phyloP scores from a whole-genome alignment of 257 asterid species.

The Paulownia fortunei region DNA sequence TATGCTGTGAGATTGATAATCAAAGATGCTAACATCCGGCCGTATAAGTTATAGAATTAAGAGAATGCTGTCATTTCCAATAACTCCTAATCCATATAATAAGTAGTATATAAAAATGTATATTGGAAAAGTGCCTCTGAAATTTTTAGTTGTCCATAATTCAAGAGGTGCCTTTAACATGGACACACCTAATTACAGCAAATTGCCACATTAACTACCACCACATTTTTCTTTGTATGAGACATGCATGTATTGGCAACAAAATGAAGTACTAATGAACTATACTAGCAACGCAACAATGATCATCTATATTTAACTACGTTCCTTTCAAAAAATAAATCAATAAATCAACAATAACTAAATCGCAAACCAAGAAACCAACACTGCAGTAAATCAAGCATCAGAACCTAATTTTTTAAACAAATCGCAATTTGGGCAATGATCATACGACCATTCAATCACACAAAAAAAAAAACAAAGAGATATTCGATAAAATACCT shows the following conservation, averaged over 20 bases:
- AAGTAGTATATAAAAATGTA: background rate
- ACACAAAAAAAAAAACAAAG: background rate
- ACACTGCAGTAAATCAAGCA: constrained; percentile 18
- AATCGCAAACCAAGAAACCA: constrained; percentile 9
- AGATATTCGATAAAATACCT: constrained; percentile 38
- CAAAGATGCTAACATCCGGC: constrained; percentile 4
- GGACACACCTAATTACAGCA: background rate
- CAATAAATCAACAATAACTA: constrained; percentile 1
- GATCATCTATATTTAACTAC: background rate
- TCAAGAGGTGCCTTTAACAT: background rate
- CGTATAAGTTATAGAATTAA: background rate
- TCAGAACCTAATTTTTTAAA: constrained; percentile 13
- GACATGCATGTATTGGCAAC: constrained; percentile 1
- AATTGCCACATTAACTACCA: background rate
- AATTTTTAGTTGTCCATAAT: background rate
- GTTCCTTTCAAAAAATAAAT: background rate
- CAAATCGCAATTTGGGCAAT: constrained; percentile 15
- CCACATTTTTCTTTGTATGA: background rate
- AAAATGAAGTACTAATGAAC: background rate
- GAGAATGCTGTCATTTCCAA: background rate
- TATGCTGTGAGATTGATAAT: background rate
- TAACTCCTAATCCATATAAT: background rate
- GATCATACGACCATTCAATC: background rate
- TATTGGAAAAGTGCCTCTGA: background rate
- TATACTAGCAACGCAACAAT: background rate